Conservation (phyloP, 768 basidiomycete species). For the Lactarius quietus region DNA sequence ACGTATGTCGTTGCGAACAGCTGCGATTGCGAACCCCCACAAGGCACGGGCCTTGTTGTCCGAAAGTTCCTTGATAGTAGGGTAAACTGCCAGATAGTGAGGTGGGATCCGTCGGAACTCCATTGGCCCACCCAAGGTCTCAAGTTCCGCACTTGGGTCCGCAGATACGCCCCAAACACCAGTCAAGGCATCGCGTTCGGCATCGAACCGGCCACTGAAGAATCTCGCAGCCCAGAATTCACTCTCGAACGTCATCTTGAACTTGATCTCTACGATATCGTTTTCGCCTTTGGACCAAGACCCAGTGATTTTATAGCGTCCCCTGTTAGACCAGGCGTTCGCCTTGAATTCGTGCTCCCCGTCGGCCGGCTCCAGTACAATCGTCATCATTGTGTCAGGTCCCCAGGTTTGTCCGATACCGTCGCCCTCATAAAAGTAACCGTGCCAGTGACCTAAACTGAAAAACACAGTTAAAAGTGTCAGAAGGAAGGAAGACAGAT, state of each 20-base stretch:
- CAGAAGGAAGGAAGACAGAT: neutral
- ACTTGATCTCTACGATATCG: slow-evolving; percentile 15
- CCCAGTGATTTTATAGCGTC: slow-evolving; percentile 24
- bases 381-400: slow-evolving; percentile 15
- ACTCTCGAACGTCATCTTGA: slow-evolving; percentile 22
- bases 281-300: slow-evolving; percentile 22
- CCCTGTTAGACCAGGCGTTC: slow-evolving; percentile 14
- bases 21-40: slow-evolving; percentile 34
- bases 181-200: slow-evolving; percentile 10
- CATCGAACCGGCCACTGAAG: slow-evolving; percentile 13
- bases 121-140: slow-evolving; percentile 11
- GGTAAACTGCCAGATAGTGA: slow-evolving; percentile 28
- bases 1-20: slow-evolving; percentile 28
- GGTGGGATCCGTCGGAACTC: slow-evolving; percentile 30
- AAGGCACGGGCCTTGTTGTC: slow-evolving; percentile 30
- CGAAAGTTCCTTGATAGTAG: slow-evolving; percentile 28
- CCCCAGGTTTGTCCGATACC: neutral
- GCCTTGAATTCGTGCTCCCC: slow-evolving; percentile 16
- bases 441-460: slow-evolving; percentile 23
- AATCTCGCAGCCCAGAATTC: slow-evolving; percentile 3
- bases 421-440: slow-evolving; percentile 8
- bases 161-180: slow-evolving; percentile 3
- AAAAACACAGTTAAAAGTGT: neutral
- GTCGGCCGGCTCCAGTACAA: slow-evolving; percentile 13
- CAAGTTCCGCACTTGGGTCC: neutral